Evolutionary conservation across 345 rosid species (phyloP), one percentile per base, ranked within the genome.

Genomic region (Noccaea bulbosa): DNA sequence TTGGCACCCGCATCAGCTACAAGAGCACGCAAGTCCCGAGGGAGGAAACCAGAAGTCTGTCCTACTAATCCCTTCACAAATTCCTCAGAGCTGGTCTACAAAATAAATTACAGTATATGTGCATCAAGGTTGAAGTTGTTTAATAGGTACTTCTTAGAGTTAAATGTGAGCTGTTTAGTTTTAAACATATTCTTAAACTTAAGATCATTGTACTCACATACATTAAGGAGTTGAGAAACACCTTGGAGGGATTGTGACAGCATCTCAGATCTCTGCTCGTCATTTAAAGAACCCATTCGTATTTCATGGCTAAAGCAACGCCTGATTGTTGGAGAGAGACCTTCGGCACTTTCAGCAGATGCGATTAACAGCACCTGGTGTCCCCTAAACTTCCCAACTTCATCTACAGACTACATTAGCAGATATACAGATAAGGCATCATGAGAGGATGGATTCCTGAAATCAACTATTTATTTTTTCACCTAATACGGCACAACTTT

Each of bases 281-380:
- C 98, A 70, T 85, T 80, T 52, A 90, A 78, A 69, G 92, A 82
- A 55, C 83, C 84, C 90, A 90, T 85, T 39, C 83, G 83, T 74
- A 93, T 80, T 77, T 90, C 98, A 70, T 94, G 97, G 84, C 95
- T 91, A 81, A 94, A 91, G 86, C 99, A 94, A 77, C 97, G 93
- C 75, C 97, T 81, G 62, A 94, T 81, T 62, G 84, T 73, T 68
- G 95, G 88, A 54, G 95, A 87, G 52, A 94, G 82, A 62, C 97
- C 97, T 79, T 91, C 97, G 62, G 91, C 75, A 71, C 83, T 83
- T 59, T 94, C 96, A 68, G 95, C 87, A 72, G 95, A 82, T 47
- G 93, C 97, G 72, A 94, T 85, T 67, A 94, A 71, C 32, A 91
- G 81, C 78, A 91, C 91, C 81, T 81, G 88, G 70, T 70, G 82